These are phyloP conservation scores for Vicia faba DNA, from an alignment of 306 rosid species.

Conservation along the genomic window DNA sequence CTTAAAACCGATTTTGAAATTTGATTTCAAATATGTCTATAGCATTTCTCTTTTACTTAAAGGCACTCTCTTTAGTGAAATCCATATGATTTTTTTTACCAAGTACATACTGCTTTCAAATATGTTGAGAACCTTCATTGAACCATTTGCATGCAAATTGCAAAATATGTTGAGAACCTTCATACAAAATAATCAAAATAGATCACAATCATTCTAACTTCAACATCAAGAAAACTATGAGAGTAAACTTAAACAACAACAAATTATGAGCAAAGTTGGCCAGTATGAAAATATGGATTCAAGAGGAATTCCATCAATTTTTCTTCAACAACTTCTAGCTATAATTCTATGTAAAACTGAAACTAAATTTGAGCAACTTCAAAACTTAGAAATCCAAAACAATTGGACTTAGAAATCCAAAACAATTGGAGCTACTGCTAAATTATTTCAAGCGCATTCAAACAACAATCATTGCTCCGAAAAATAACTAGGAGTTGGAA, in stretches of 20 bases:
- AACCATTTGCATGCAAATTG: constrained; percentile 17
- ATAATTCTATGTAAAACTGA: background rate
- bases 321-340: constrained; percentile 10
- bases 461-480: constrained; percentile 43
- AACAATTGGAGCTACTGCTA: constrained; percentile 19
- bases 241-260: constrained; percentile 25
- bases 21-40: no score
- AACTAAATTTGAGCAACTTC: constrained; percentile 32
- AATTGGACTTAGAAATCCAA: constrained; percentile 20
- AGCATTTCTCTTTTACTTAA: background rate
- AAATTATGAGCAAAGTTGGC: constrained; percentile 16
- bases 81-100: background rate
- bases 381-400: constrained; percentile 22
- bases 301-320: constrained; percentile 8
- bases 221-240: constrained; percentile 16
- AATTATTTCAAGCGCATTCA: constrained; percentile 29
- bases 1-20: no score
- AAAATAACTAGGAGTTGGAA: constrained; percentile 51
- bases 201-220: constrained; percentile 7
- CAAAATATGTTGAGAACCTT: background rate
- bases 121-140: background rate
- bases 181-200: constrained; percentile 27
- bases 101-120: no score
- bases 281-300: background rate
- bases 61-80: background rate